Base-by-base conservation (phyloP, 208 protist genomes). In the Crithidia acanthocephali region DNA sequence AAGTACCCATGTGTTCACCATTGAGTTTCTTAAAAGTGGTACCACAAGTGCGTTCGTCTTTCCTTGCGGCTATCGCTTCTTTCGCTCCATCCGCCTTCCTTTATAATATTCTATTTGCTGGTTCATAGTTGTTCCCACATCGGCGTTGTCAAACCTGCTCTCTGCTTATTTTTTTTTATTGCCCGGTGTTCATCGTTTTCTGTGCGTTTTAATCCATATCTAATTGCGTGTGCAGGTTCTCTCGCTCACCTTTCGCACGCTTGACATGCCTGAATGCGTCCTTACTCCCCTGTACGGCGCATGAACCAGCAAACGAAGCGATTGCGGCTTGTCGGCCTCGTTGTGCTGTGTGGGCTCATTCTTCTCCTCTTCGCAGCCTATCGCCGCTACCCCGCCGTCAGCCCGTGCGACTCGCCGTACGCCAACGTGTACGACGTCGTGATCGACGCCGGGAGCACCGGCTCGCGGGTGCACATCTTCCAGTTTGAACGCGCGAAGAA, bases 371-470 rank as follows among this genome's bases (percentile, higher is more conserved):
- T 64, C 23, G 18, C 62, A 0, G 22, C 23, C 20, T 76, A 76
- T 37, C 22, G 23, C 37, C 28, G 55, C 13, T 40, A 45, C 40
- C 35, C 51, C 2, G 13, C 1, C 13, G 0, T 70, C 20, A 20
- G 6, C 7, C 30, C 68, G 13, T 80, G 62, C 47, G 60, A 71
- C 48, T 70, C 67, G 44, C 60, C 50, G 18, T 74, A 40, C 32
- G 33, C 52, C 6, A 68, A 67, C 22, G 47, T 81, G 0, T 93
- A 80, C 55, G 88, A 91, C 51, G 62, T 91, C 23, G 73, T 93
- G 2, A 69, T 93, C 22, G 88, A 93, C 61, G 88, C 88, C 1
- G 88, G 88, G 59, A 91, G 85, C 65, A 91, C 84, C n/a, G 88
- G 88, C 37, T 86, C 83, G 0, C 82, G 88, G 30, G 74, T 90